phyloP scores from a whole-genome alignment of 2,329 filamentous ascomycete species.

The Aspergillus fructus region DNA sequence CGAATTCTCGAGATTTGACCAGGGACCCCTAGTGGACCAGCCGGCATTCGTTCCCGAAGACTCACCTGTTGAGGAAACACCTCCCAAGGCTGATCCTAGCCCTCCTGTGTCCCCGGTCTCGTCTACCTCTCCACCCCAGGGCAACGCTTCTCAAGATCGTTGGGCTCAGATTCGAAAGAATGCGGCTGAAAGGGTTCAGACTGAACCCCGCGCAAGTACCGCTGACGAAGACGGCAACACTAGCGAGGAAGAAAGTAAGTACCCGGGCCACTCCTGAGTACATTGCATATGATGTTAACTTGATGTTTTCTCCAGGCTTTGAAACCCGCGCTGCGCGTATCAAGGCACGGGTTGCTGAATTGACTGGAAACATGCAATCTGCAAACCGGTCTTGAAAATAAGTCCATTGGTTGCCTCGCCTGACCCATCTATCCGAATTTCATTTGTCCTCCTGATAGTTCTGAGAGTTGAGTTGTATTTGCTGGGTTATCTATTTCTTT shows the following conservation, averaged over 20 bases:
- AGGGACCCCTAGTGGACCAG: conserved; percentile 83
- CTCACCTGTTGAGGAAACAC: conserved; percentile 24
- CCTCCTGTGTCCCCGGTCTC: not conserved
- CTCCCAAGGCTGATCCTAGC: conserved; percentile 9
- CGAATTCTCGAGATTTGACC: conserved; percentile 71
- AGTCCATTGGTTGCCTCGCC: not conserved
- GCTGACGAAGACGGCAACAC: conserved; percentile 78
- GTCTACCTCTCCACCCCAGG: not conserved
- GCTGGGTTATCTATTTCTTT: conserved; percentile 3
- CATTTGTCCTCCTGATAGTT: conserved; percentile 9
- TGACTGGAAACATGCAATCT: conserved; percentile 80
- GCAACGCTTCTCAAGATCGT: conserved; percentile 62
- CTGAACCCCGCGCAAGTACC: conserved; percentile 59
- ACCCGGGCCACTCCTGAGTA: not conserved
- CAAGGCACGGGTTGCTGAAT: conserved; percentile 91
- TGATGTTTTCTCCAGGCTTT: conserved; percentile 63
- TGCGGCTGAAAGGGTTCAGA: conserved; percentile 72
- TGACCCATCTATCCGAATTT: not conserved
- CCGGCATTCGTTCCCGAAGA: conserved; percentile 75
- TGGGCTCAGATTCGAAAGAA: conserved; percentile 98
- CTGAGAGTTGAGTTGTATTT: conserved; percentile 8
- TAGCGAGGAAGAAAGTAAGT: conserved; percentile 92
- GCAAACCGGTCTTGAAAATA: conserved; percentile 16
- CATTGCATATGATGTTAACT: conserved; percentile 24
- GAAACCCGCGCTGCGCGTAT: conserved; percentile 96